Conservation (phyloP, 257 asterid genomes). For the Solanum habrochaites region DNA sequence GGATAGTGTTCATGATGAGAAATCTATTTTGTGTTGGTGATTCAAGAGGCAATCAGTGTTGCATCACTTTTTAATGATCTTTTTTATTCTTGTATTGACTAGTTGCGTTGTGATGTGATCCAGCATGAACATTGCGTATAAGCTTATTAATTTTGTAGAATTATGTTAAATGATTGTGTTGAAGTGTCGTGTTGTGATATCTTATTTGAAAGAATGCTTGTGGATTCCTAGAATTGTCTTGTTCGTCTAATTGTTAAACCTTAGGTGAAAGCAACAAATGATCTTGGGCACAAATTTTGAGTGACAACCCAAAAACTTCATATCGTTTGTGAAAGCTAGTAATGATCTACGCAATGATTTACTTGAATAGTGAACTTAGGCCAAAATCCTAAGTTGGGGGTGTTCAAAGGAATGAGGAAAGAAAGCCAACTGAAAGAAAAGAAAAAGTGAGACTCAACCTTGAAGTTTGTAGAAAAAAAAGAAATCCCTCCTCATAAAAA, state of each 20-base stretch:
- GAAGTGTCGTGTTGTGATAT: neutral
- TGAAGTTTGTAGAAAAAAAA: no score
- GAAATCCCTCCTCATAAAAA: no score
- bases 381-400: no score
- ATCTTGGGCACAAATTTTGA: no score
- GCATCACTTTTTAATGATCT: neutral
- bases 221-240: neutral
- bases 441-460: no score
- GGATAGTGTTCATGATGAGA: neutral
- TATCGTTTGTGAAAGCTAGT: no score
- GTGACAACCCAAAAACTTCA: no score
- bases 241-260: neutral
- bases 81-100: neutral
- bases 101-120: neutral
- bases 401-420: no score
- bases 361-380: no score
- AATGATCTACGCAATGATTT: no score
- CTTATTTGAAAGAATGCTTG: neutral
- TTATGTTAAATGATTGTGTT: neutral
- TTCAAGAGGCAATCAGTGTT: neutral
- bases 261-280: neutral
- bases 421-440: no score
- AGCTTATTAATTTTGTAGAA: neutral
- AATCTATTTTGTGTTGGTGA: neutral
- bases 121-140: neutral